A percentile compares a stretch with the other conserved stretches of the same genome.
phyloP scores from a whole-genome alignment of 2,329 filamentous ascomycete genomes.

The Amauroascus verrucosus region DNA sequence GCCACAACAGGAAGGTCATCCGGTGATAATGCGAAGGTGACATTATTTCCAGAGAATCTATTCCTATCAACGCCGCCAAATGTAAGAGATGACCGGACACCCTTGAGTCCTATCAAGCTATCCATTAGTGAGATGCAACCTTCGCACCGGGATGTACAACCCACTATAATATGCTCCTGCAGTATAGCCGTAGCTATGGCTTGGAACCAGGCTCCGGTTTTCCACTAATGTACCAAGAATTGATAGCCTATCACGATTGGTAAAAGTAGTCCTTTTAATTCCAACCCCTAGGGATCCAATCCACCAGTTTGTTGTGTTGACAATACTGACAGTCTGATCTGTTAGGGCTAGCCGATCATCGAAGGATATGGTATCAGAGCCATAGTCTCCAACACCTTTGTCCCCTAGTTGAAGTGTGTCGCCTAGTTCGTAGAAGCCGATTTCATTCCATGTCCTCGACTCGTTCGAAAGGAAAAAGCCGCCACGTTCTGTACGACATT shows the following conservation, averaged over 20 bases:
- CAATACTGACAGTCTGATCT: slow-evolving; percentile 26
- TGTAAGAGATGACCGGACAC: slow-evolving; percentile 24
- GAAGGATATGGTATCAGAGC: slow-evolving; percentile 27
- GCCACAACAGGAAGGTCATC: slow-evolving; percentile 26
- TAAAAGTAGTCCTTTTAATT: slow-evolving; percentile 22
- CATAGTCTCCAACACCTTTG: slow-evolving; percentile 26
- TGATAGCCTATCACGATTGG: slow-evolving; percentile 18
- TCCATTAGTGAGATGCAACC: slow-evolving; percentile 1
- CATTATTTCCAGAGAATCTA: slow-evolving; percentile 22
- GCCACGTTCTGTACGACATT: slow-evolving; percentile 22
- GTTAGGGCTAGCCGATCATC: slow-evolving; percentile 20
- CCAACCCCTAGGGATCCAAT: slow-evolving; percentile 27
- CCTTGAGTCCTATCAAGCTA: slow-evolving; percentile 20
- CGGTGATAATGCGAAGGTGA: slow-evolving; percentile 23
- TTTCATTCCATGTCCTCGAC: slow-evolving; percentile 26
- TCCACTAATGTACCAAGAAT: slow-evolving; percentile 23
- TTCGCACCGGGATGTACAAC: slow-evolving; percentile 1
- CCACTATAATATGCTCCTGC: slow-evolving; percentile 26
- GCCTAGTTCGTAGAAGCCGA: slow-evolving; percentile 23
- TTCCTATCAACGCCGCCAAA: slow-evolving; percentile 27
- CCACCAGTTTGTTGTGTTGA: slow-evolving; percentile 26
- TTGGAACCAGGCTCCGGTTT: slow-evolving; percentile 22
- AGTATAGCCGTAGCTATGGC: slow-evolving; percentile 28
- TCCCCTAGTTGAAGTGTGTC: slow-evolving; percentile 18
- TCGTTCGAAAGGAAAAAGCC: slow-evolving; percentile 25